phyloP scores from a whole-genome alignment of 2,329 filamentous ascomycete species.

The Eurotiales sp. region DNA sequence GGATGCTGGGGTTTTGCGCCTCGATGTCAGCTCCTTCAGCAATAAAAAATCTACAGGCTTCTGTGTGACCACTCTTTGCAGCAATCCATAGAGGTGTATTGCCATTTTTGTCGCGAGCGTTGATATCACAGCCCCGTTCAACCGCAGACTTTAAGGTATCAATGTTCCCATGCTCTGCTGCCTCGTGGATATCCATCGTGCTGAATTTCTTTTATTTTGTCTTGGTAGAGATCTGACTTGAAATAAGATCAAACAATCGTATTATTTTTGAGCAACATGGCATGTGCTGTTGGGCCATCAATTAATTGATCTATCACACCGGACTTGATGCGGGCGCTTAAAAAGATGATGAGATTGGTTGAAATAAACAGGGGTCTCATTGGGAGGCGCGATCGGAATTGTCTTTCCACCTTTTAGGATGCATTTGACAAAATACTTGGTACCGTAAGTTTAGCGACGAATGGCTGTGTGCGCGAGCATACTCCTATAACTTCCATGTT shows the following conservation, averaged over 20 bases:
- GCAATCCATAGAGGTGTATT: constrained; percentile 11
- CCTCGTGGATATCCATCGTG: constrained; percentile 14
- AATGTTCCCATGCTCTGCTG: constrained; percentile 7
- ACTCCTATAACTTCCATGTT: no score
- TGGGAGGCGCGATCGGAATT: background rate
- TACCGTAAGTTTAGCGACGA: no score
- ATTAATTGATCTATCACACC: background rate
- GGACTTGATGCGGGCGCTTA: background rate
- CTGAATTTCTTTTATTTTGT: background rate
- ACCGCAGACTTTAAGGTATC: constrained; percentile 10
- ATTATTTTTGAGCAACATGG: background rate
- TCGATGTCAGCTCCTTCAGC: constrained; percentile 6
- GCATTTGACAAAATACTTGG: no score
- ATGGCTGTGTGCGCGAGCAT: no score
- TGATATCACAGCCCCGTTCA: constrained; percentile 10
- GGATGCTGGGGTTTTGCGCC: background rate
- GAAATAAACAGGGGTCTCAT: background rate
- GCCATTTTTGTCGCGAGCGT: constrained; percentile 3
- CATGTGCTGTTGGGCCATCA: background rate
- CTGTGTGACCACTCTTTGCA: constrained; percentile 4
- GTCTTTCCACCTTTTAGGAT: no score
- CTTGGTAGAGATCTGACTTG: background rate
- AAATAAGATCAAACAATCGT: background rate
- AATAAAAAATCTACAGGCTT: constrained; percentile 12
- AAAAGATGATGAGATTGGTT: background rate